These are phyloP conservation scores for Apophysomyces sp. DNA, from an alignment of 371 early-diverging fungal species.

Conservation along the genomic window DNA sequence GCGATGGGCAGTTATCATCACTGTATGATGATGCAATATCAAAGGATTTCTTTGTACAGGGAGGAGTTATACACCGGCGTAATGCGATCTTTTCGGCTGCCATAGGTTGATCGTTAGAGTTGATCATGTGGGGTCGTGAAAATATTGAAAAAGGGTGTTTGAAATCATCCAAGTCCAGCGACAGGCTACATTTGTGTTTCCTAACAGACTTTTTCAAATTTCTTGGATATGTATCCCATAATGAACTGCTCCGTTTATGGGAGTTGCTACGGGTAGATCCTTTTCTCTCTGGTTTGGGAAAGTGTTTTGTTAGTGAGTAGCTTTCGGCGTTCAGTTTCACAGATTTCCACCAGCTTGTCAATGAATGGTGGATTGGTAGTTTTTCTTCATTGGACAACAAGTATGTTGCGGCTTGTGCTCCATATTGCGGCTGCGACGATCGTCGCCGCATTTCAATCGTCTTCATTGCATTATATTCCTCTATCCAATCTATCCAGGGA, in stretches of 20 bases:
- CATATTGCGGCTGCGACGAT: too few relatives aligned
- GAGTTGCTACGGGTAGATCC: background rate
- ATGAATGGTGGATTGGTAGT: constrained; percentile 3
- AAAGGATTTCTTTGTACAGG: background rate
- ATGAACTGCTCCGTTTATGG: background rate
- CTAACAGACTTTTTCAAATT: background rate
- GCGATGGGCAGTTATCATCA: background rate
- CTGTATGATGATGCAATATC: background rate
- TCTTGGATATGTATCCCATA: background rate
- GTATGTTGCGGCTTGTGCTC: background rate
- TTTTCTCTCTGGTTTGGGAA: background rate
- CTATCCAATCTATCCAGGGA: constrained; percentile 54
- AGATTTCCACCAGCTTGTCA: constrained; percentile 20
- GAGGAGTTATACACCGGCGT: constrained; percentile 1
- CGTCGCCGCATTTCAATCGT: constrained; percentile 16
- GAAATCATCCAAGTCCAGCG: constrained; percentile 18
- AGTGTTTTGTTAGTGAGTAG: constrained; percentile 5
- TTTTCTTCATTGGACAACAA: background rate
- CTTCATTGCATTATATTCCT: constrained; percentile 39
- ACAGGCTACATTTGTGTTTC: constrained; percentile 4
- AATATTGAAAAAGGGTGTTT: constrained; percentile 11
- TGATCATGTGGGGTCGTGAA: background rate
- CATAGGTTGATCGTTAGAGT: background rate
- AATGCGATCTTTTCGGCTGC: constrained; percentile 8
- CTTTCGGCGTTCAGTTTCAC: constrained; percentile 20